Evolutionary conservation across 2,329 filamentous ascomycete species (phyloP).

Genomic region (Cadophora gregata): DNA sequence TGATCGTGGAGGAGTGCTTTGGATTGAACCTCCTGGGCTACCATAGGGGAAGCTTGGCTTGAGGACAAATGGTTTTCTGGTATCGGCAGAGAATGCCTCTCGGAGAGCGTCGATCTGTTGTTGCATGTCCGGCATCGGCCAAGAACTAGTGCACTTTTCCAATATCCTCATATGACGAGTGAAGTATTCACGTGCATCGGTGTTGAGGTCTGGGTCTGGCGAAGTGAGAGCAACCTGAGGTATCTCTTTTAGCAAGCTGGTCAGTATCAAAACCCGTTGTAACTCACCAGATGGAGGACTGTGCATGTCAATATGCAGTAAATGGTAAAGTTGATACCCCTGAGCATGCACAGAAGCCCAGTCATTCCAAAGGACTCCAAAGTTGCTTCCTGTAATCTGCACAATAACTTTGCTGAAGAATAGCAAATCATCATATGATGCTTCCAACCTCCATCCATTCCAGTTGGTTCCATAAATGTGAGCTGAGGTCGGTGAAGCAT

Average conservation of each 20-base stretch:
- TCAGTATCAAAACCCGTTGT: background rate
- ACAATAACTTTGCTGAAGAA: slow-evolving; percentile 81
- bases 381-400: slow-evolving; percentile 84
- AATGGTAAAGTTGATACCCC: slow-evolving; percentile 95
- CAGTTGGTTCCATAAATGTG: slow-evolving; percentile 75
- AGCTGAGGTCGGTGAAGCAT: slow-evolving; percentile 89
- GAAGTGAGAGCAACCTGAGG: slow-evolving; percentile 86
- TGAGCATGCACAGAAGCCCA: slow-evolving; percentile 88
- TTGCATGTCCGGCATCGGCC: slow-evolving; percentile 90
- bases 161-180: slow-evolving; percentile 92
- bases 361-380: slow-evolving; percentile 76
- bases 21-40: slow-evolving; percentile 59
- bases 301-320: slow-evolving; percentile 91
- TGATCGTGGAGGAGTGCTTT: slow-evolving; percentile 37
- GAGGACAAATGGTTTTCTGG: slow-evolving; percentile 83
- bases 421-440: slow-evolving; percentile 88
- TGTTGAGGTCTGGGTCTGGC: slow-evolving; percentile 86
- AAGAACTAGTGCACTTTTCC: slow-evolving; percentile 80
- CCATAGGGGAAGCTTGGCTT: slow-evolving; percentile 88
- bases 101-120: slow-evolving; percentile 88
- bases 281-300: slow-evolving; percentile 86
- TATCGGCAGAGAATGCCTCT: slow-evolving; percentile 89
- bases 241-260: slow-evolving; percentile 22
- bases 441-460: slow-evolving; percentile 79
- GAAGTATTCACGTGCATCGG: slow-evolving; percentile 87